A percentile compares a stretch with the other conserved stretches of the same genome.
Evolutionary conservation across 1,284 basidiomycete species (phyloP).

Genomic region (Butyriboletus appendiculatus): DNA sequence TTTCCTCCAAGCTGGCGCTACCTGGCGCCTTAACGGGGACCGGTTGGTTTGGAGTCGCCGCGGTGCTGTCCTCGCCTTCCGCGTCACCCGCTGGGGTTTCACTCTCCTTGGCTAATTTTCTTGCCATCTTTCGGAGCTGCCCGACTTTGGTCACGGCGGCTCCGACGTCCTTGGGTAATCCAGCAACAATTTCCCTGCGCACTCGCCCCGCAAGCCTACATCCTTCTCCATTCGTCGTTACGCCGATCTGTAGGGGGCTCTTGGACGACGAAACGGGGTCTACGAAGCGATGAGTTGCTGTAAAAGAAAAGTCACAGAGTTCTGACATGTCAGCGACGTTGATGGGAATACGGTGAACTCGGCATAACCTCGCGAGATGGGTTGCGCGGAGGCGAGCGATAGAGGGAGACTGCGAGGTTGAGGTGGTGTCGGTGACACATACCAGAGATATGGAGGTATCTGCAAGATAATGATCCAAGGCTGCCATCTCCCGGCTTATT

Average conservation of each 20-base stretch:
- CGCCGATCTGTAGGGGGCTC: conserved; percentile 78
- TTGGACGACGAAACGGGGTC: conserved; percentile 46
- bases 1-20: conserved; percentile 42
- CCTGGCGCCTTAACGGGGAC: conserved; percentile 52
- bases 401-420: conserved; percentile 14
- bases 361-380: conserved; percentile 63
- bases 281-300: conserved; percentile 83
- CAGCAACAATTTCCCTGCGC: conserved; percentile 79
- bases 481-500: conserved; percentile 39
- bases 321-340: conserved; percentile 88
- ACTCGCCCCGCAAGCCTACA: conserved; percentile 86
- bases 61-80: conserved; percentile 57
- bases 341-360: conserved; percentile 65
- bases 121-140: conserved; percentile 65
- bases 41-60: conserved; percentile 76
- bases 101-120: conserved; percentile 30
- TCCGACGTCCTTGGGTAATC: conserved; percentile 76
- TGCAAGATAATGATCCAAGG: conserved; percentile 50
- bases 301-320: conserved; percentile 90
- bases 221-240: conserved; percentile 92
- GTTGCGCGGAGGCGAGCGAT: conserved; percentile 41
- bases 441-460: conserved; percentile 53
- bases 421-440: conserved; percentile 57
- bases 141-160: conserved; percentile 80
- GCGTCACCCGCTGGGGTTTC: conserved; percentile 25